phyloP scores from a whole-genome alignment of 257 asterid species.

The Jacaranda copaia region DNA sequence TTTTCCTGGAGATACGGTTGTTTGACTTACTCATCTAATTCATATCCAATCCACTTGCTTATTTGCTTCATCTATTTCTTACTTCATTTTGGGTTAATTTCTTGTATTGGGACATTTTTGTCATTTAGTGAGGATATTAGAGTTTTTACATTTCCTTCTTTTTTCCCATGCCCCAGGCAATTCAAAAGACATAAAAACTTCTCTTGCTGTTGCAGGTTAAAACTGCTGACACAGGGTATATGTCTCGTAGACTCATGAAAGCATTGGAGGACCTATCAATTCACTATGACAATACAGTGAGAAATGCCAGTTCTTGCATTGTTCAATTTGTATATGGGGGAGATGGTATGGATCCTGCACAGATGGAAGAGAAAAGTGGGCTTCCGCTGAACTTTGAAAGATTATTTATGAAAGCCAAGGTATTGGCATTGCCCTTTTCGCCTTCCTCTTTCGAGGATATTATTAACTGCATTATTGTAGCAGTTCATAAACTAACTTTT shows the following conservation, averaged over 20 bases:
- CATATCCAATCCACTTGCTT: background rate
- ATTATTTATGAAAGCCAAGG: conserved; percentile 93
- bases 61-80: background rate
- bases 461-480: conserved; percentile 25
- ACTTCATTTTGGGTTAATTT: background rate
- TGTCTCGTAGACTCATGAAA: conserved; percentile 98
- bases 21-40: background rate
- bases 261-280: conserved; percentile 88
- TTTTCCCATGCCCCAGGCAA: background rate
- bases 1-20: background rate
- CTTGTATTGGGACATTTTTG: background rate
- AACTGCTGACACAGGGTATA: conserved; percentile 98
- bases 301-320: conserved; percentile 86
- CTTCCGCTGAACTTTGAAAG: conserved; percentile 85
- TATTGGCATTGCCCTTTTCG: conserved; percentile 34
- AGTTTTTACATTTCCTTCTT: background rate
- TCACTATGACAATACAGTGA: conserved; percentile 84
- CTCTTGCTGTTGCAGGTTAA: conserved; percentile 70
- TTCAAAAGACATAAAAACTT: conserved; percentile 13
- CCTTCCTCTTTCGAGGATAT: conserved; percentile 7
- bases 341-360: conserved; percentile 98
- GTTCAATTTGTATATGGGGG: conserved; percentile 89
- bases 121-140: background rate
- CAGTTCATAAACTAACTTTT: conserved; percentile 25
- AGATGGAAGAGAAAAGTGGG: conserved; percentile 93